Evolutionary conservation across 306 rosid genomes (phyloP).

Genomic region (Lagenaria siceraria): DNA sequence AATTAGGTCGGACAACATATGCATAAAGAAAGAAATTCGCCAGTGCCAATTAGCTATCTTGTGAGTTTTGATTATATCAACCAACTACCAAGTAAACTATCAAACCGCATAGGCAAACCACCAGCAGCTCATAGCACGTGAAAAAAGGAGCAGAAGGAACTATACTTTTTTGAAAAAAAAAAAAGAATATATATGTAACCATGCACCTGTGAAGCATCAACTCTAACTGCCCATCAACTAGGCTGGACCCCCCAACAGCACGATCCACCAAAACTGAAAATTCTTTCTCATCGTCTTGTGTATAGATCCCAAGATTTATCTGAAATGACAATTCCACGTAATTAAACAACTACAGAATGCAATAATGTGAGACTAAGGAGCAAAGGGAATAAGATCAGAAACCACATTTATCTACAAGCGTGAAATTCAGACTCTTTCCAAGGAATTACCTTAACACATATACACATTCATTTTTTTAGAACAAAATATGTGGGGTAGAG

Average conservation of each 20-base stretch:
- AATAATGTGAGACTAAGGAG: neutral
- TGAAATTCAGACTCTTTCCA: neutral
- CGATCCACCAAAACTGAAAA: constrained; percentile 49
- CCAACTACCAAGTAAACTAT: neutral
- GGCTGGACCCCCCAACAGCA: constrained; percentile 33
- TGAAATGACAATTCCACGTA: constrained; percentile 3
- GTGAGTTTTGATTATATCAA: neutral
- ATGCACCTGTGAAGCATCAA: constrained; percentile 43
- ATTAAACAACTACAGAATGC: neutral
- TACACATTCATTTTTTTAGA: neutral
- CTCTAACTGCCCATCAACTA: constrained; percentile 40
- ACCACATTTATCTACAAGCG: neutral
- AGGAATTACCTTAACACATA: neutral
- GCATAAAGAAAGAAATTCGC: neutral
- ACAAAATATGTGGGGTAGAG: neutral
- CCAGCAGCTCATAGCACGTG: neutral
- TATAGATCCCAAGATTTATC: constrained; percentile 42
- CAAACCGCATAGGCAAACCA: neutral
- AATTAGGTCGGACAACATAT: neutral
- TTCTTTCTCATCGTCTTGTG: constrained; percentile 28
- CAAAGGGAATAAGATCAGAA: neutral
- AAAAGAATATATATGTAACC: neutral
- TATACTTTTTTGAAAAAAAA: neutral
- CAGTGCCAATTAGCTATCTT: neutral
- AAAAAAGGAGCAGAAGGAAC: neutral